phyloP scores from a whole-genome alignment of 1,284 basidiomycete species.

The Cryptococcus sp. region DNA sequence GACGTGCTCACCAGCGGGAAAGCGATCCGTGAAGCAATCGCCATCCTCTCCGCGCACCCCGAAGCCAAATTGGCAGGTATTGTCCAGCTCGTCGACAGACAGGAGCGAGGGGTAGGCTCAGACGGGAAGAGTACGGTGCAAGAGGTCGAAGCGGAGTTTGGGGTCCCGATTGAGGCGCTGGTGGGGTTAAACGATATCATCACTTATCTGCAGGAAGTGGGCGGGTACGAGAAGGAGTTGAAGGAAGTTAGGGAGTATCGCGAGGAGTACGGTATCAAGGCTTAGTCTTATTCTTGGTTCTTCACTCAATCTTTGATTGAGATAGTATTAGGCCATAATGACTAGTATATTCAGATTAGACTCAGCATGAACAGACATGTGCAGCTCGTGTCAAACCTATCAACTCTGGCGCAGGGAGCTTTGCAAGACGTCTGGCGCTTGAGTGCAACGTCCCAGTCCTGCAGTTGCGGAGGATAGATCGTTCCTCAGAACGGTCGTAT shows the following conservation, averaged over 20 bases:
- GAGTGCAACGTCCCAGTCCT: too few species aligned
- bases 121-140: conserved; percentile 67
- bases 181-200: conserved; percentile 82
- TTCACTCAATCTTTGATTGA: too few species aligned
- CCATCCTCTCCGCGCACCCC: conserved; percentile 63
- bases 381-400: too few species aligned
- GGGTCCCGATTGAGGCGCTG: conserved; percentile 71
- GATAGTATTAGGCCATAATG: too few species aligned
- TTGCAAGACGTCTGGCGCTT: too few species aligned
- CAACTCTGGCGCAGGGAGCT: too few species aligned
- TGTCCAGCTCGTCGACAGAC: conserved; percentile 84
- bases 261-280: conserved; percentile 67
- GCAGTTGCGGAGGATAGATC: too few species aligned
- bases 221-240: conserved; percentile 65
- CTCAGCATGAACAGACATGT: too few species aligned
- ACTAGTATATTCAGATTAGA: too few species aligned
- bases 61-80: conserved; percentile 85
- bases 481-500: too few species aligned
- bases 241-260: conserved; percentile 77
- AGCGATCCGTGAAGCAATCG: conserved; percentile 80
- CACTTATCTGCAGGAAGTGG: conserved; percentile 72
- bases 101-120: conserved; percentile 73
- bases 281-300: too few species aligned
- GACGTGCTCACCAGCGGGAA: conserved; percentile 97
- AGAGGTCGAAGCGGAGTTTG: conserved; percentile 77